A percentile compares a stretch with the other conserved stretches of the same genome.
phyloP scores from a whole-genome alignment of 2,329 filamentous ascomycete species.

The Bipolaris victoriae region DNA sequence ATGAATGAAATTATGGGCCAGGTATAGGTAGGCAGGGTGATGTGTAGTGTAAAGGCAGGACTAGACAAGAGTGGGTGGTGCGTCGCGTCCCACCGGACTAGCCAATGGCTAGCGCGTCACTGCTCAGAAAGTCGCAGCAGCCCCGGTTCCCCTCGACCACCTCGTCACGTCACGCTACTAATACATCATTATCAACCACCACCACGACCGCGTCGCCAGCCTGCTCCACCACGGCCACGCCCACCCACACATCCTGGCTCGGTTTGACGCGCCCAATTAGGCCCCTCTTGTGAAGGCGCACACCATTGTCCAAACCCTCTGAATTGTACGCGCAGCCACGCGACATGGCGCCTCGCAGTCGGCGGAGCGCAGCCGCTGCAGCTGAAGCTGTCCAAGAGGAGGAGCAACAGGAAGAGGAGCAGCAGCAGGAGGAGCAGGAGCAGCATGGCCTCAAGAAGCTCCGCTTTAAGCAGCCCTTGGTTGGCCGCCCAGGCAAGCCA shows the following conservation, averaged over 20 bases:
- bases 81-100: slow-evolving; percentile 16
- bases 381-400: slow-evolving; percentile 36
- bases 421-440: slow-evolving; percentile 52
- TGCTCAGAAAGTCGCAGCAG: slow-evolving; percentile 16
- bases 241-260: not conserved
- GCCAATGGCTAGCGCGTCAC: slow-evolving; percentile 30
- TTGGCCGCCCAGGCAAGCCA: slow-evolving; percentile 89
- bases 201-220: slow-evolving; percentile 22
- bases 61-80: slow-evolving; percentile 13
- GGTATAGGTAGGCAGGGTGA: not conserved
- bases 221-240: slow-evolving; percentile 14
- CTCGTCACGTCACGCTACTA: slow-evolving; percentile 6
- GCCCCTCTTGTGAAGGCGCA: not conserved
- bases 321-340: slow-evolving; percentile 36
- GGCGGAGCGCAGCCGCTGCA: slow-evolving; percentile 46
- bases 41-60: not conserved
- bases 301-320: slow-evolving; percentile 2
- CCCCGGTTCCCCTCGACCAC: slow-evolving; percentile 16
- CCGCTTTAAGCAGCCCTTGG: slow-evolving; percentile 82
- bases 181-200: slow-evolving; percentile 9
- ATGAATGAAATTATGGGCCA: too few species aligned
- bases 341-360: slow-evolving; percentile 49
- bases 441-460: slow-evolving; percentile 58
- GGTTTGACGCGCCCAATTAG: slow-evolving; percentile 9
- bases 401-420: slow-evolving; percentile 29